Evolutionary conservation across 163 green algal species (phyloP).

Genomic region (Trebouxia gelatinosa): DNA sequence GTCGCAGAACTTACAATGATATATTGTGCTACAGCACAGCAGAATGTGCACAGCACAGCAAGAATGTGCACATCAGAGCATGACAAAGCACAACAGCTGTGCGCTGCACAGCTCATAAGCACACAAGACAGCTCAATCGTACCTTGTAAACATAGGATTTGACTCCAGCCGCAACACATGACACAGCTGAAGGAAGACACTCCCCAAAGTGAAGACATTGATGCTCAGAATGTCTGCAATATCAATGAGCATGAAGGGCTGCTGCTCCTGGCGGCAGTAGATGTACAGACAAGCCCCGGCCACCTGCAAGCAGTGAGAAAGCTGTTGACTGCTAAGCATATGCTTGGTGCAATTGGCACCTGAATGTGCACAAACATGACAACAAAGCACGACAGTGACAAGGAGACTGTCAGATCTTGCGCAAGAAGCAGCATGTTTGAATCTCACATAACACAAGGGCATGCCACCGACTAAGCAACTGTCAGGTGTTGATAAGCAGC

Average conservation of each 20-base stretch:
- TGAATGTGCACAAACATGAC: neutral
- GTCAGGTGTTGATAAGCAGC: neutral
- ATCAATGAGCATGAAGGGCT: slow-evolving; percentile 98
- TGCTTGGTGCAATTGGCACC: neutral
- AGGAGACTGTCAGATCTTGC: neutral
- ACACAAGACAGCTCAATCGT: too few species aligned
- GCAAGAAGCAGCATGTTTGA: neutral
- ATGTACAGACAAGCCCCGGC: slow-evolving; percentile 96
- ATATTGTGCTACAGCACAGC: too few species aligned
- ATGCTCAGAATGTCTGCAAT: slow-evolving; percentile 84
- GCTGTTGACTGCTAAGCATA: neutral
- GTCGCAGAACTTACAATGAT: too few species aligned
- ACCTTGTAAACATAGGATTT: slow-evolving; percentile 32
- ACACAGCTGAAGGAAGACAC: slow-evolving; percentile 59
- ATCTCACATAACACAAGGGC: neutral
- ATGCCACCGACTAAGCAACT: neutral
- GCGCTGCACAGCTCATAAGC: too few species aligned
- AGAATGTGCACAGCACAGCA: too few species aligned
- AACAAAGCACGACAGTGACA: neutral
- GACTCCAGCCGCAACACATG: slow-evolving; percentile 26
- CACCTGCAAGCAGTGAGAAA: slow-evolving; percentile 56
- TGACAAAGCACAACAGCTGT: too few species aligned
- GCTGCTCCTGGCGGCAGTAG: slow-evolving; percentile 90
- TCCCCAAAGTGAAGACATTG: slow-evolving; percentile 82
- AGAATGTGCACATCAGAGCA: too few species aligned